Base-by-base conservation (phyloP, 1,284 basidiomycete genomes). In the Cutaneotrichosporon dermatis region DNA sequence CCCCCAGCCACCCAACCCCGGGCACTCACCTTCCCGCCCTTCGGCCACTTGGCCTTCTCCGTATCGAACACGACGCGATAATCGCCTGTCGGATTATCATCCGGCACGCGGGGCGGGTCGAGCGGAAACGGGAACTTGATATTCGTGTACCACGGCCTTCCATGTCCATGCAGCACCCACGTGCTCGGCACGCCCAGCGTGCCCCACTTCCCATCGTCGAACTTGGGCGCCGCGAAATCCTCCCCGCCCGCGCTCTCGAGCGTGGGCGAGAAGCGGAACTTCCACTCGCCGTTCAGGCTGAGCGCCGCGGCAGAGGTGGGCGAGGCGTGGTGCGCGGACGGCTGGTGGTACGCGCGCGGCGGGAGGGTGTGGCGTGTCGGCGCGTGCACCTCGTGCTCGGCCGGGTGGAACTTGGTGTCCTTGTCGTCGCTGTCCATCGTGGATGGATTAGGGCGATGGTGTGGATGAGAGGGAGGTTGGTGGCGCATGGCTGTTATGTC, bases 211-310 rank as follows among this genome's bases (percentile, higher is more conserved):
- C 9, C 42, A 39, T 61, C 59, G 25, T 54, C 53, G 36, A 40
- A 59, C 3, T 50, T 16, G 7, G 49, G 33, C 3, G 16, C 48
- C 3, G 34, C 34, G 40, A 59, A 65, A n/a, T 56, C 59, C 11
- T 58, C 57, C 4, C 43, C 57, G 6, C 54, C 54, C 2, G 39
- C 10, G 16, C 16, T 39, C 4, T 36, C 35, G 10, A 50, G 45
- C 1, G 58, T 59, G 12, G 58, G 50, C 1, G 59, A 61, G 48
- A 59, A 52, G n/a, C 62, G 60, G 53, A 69, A 69, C 13, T 45
- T 51, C 63, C 63, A 69, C 37, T 59, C 40, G 44, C 58, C 67
- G 43, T 68, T 65, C 48, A 68, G 65, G 57, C 57, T 50, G 33
- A 57, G 39, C 11, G 43, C 12, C 0, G 49, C 43, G 1, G 57